phyloP scores from a whole-genome alignment of 306 rosid genomes.

The Quercus berberidifolia region DNA sequence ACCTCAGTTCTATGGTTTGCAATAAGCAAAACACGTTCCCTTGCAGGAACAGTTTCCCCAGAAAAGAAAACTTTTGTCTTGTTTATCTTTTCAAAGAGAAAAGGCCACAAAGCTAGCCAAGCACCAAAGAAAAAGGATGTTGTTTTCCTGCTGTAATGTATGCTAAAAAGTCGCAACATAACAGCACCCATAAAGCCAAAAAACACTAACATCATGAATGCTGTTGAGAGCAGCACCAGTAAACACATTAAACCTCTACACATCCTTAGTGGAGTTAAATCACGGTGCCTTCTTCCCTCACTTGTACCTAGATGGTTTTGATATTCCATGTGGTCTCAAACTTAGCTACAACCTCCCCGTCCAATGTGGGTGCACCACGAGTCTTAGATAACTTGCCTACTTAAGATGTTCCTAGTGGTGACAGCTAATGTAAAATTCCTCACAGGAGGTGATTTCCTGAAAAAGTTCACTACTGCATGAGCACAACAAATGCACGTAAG shows the following conservation, averaged over 20 bases:
- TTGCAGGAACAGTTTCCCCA: constrained; percentile 53
- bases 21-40: constrained; percentile 57
- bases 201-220: constrained; percentile 63
- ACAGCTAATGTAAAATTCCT: constrained; percentile 12
- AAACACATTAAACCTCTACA: constrained; percentile 63
- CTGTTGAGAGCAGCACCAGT: constrained; percentile 58
- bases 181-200: constrained; percentile 56
- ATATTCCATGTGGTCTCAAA: constrained; percentile 47
- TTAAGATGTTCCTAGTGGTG: constrained; percentile 10
- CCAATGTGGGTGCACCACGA: constrained; percentile 15
- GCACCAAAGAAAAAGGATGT: constrained; percentile 70
- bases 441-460: constrained; percentile 5
- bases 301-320: constrained; percentile 21
- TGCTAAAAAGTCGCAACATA: constrained; percentile 54
- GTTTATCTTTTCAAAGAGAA: constrained; percentile 76
- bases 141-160: constrained; percentile 56
- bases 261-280: constrained; percentile 43
- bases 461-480: not conserved
- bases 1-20: constrained; percentile 88
- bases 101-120: constrained; percentile 86
- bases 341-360: constrained; percentile 11
- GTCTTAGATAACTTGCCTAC: constrained; percentile 25
- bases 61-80: constrained; percentile 67
- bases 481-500: constrained; percentile 4
- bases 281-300: constrained; percentile 16